Evolutionary conservation across 345 rosid species (phyloP), one percentile per base, ranked within the genome.

Genomic region (Arabis hirsuta): DNA sequence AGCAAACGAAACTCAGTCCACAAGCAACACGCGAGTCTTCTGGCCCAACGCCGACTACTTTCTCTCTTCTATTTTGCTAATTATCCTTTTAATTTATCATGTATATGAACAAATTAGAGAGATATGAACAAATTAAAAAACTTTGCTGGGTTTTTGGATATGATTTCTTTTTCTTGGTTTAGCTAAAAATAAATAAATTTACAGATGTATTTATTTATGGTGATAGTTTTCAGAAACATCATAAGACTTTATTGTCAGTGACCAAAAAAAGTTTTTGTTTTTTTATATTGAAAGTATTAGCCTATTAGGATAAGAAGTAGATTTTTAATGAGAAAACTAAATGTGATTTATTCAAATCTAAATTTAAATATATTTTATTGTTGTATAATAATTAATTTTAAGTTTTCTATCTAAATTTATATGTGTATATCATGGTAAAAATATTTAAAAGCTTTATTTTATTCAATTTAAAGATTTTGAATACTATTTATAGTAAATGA

Each of bases 1-100:
- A 55, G 42, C 8, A 14, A n/a, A 50, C 5, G 10, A 58, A 46
- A 66, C 72, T 74, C 29, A 74, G 78, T 73, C 73, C 67, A 68
- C 5, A 38, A 62, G 63, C 57, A 51, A 22, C 57, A 68, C 55
- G 68, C 79, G 79, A 75, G 74, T 68, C 79, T 75, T 62, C 57
- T 60, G 74, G 36, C 9, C 57, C 12, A 19, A 75, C 69, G 52
- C 13, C 58, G 39, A 56, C 58, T 55, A 55, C 9, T 63, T 53
- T 65, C 50, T 61, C 57, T 74, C 67, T 48, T 50, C 55, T 39
- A 26, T 58, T 29, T 29, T 51, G 44, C 43, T 42, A 31, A 36
- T 2, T 48, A 32, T 54, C 65, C 71, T 13, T 36, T 48, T 48
- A 27, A 27, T 58, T 6, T 27, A 66, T 56, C 50, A 6, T 22